Conservation (phyloP, 768 basidiomycete genomes). For the Mycena latifolia region DNA sequence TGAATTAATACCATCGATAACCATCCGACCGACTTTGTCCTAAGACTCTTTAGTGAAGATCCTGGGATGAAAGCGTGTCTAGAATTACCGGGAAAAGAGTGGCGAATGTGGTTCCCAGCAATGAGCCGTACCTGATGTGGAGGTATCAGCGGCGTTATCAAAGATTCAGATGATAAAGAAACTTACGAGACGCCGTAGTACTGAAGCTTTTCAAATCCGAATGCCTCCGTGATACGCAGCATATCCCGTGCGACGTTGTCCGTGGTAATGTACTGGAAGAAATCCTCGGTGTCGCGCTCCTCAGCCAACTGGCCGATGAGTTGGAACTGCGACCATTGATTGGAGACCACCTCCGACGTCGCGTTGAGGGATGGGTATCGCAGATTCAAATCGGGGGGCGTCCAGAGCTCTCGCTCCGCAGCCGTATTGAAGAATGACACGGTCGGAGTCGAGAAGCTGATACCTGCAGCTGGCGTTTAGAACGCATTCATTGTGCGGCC, state of each 20-base stretch:
- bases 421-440: constrained; percentile 27
- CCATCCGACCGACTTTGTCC: not conserved
- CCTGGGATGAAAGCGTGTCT: too few relatives aligned
- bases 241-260: constrained; percentile 55
- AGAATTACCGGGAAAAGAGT: not conserved
- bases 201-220: constrained; percentile 47
- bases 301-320: constrained; percentile 48
- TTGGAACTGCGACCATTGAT: constrained; percentile 48
- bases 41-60: too few relatives aligned
- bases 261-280: constrained; percentile 48
- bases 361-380: constrained; percentile 37
- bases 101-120: not conserved
- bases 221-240: not conserved
- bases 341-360: constrained; percentile 41
- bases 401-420: constrained; percentile 28
- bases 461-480: not conserved
- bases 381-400: not conserved
- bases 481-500: not conserved
- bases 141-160: too few relatives aligned
- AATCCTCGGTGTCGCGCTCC: constrained; percentile 43
- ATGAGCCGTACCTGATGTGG: not conserved
- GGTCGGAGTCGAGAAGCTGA: constrained; percentile 13
- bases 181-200: constrained; percentile 42
- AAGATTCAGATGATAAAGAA: not conserved
- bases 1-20: not conserved